Conservation (phyloP, 2,329 filamentous ascomycete genomes). For the Phialophora chinensis region DNA sequence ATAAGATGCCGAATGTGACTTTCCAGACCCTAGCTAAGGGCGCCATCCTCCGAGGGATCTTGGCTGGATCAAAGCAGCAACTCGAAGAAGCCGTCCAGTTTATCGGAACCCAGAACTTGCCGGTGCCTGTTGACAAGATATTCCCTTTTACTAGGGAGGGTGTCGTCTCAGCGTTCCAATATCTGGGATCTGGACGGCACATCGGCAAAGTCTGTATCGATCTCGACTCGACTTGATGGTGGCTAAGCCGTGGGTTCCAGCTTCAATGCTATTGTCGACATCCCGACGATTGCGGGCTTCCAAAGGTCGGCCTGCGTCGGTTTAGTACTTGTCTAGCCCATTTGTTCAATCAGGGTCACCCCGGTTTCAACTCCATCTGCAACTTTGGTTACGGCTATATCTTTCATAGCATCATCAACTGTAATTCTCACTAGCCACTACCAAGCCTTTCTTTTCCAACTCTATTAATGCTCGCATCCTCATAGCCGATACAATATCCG, state of each 20-base stretch:
- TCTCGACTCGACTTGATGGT: conserved; percentile 10
- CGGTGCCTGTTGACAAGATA: conserved; percentile 48
- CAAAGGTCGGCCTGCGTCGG: too few species aligned
- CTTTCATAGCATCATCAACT: too few species aligned
- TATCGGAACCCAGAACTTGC: conserved; percentile 49
- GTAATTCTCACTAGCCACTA: too few species aligned
- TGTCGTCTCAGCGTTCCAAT: conserved; percentile 47
- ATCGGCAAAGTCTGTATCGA: conserved; percentile 50
- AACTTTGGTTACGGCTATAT: too few species aligned
- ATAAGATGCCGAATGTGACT: conserved; percentile 66
- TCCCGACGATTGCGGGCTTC: too few species aligned
- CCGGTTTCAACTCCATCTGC: too few species aligned
- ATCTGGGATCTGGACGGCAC: conserved; percentile 52
- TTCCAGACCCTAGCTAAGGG: conserved; percentile 59
- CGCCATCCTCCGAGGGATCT: conserved; percentile 62
- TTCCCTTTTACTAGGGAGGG: conserved; percentile 50
- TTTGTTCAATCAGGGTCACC: too few species aligned
- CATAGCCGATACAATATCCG: too few species aligned
- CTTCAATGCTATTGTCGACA: too few species aligned
- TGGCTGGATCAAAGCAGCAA: conserved; percentile 67
- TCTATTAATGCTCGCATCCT: too few species aligned
- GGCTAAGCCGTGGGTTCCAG: neutral
- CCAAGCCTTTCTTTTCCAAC: too few species aligned
- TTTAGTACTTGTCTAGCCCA: too few species aligned
- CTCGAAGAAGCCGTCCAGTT: conserved; percentile 52